These are phyloP conservation scores for Mycena belliarum DNA, from an alignment of 768 basidiomycete species.

Conservation along the genomic window DNA sequence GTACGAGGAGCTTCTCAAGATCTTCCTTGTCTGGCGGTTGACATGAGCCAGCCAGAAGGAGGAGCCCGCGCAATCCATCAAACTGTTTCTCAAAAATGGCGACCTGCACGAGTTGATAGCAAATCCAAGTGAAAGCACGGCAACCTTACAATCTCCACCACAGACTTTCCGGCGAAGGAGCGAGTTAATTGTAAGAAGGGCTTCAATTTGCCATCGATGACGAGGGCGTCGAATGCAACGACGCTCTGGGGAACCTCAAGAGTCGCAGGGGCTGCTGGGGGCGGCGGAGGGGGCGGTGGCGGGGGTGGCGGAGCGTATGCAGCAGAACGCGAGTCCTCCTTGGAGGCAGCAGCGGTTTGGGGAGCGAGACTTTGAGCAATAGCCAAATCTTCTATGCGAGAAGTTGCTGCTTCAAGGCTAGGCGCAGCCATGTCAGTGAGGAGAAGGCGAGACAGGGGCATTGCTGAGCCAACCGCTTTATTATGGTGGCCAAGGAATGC, in stretches of 20 bases:
- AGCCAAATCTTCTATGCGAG: constrained; percentile 89
- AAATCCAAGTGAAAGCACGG: background rate
- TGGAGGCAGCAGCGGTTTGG: constrained; percentile 14
- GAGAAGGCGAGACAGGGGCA: constrained; percentile 8
- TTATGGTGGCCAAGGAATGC: constrained; percentile 77
- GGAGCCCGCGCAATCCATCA: constrained; percentile 63
- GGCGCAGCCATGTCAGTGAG: constrained; percentile 28
- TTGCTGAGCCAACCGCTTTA: constrained; percentile 62
- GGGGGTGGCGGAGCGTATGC: constrained; percentile 33
- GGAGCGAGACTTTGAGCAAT: constrained; percentile 37
- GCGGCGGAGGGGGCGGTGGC: constrained; percentile 37
- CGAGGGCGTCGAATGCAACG: constrained; percentile 68
- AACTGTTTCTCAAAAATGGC: constrained; percentile 67
- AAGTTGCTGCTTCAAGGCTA: constrained; percentile 91
- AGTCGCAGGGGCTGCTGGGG: constrained; percentile 34
- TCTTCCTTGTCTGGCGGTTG: constrained; percentile 72
- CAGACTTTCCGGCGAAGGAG: constrained; percentile 63
- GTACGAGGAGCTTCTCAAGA: constrained; percentile 59
- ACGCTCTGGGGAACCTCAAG: constrained; percentile 58
- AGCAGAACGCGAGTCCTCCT: constrained; percentile 21
- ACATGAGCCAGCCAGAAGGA: constrained; percentile 70
- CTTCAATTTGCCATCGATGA: constrained; percentile 73
- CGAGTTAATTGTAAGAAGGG: constrained; percentile 74
- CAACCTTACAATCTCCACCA: constrained; percentile 74
- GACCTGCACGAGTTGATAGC: constrained; percentile 47